Conservation (phyloP, 1,284 basidiomycete species). For the Microbotryomycetes sp. region DNA sequence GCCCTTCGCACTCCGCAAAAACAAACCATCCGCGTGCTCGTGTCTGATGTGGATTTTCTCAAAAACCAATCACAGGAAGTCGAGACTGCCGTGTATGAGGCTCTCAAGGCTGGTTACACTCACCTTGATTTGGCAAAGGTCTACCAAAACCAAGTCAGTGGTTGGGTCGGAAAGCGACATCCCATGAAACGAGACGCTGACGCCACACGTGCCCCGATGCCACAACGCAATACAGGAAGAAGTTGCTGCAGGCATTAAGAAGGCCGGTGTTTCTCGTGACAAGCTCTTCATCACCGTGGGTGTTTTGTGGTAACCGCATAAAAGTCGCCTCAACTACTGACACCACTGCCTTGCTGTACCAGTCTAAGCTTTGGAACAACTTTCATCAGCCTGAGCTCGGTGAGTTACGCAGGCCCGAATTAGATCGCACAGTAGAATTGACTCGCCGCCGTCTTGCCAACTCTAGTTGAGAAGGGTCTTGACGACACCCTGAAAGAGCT, state of each 20-base stretch:
- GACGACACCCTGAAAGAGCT: constrained; percentile 45
- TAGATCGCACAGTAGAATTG: no score
- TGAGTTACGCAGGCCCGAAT: constrained; percentile 9
- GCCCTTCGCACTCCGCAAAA: not conserved
- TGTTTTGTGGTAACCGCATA: no score
- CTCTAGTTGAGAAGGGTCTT: constrained; percentile 40
- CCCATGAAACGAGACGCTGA: not conserved
- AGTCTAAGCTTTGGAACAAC: constrained; percentile 39
- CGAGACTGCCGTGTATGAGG: constrained; percentile 16
- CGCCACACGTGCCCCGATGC: not conserved
- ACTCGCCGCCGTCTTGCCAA: no score
- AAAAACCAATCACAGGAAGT: not conserved
- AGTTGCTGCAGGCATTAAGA: constrained; percentile 40
- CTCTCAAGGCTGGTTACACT: constrained; percentile 30
- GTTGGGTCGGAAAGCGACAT: constrained; percentile 13
- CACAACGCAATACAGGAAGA: constrained; percentile 28
- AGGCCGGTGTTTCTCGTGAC: constrained; percentile 38
- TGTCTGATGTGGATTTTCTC: not conserved
- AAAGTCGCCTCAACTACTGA: no score
- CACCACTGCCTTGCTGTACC: not conserved
- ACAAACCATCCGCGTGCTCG: no score
- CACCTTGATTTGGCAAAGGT: constrained; percentile 72
- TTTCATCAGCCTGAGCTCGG: constrained; percentile 45
- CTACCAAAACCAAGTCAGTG: constrained; percentile 46
- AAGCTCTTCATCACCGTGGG: constrained; percentile 41